Base-by-base conservation (phyloP, 306 rosid species). In the Pterocarpus santalinus region DNA sequence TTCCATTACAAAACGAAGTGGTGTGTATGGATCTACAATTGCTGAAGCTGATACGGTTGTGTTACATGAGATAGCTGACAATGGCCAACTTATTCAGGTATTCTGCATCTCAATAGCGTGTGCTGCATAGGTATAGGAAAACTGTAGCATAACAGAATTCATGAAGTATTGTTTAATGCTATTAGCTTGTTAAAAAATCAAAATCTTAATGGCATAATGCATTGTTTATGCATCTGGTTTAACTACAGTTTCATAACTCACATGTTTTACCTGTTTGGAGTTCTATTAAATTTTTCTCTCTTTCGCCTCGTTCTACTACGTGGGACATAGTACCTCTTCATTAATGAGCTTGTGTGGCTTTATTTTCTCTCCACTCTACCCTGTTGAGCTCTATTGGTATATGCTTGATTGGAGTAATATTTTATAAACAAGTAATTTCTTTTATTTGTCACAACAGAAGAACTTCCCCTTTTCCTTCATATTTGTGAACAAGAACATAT, bases 1-100 rank as follows among this genome's bases (percentile, higher is more conserved):
- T 61, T 95, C 98, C 7, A 36, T 87, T 60, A 95, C 99, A 34
- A 95, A 93, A 68, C 87, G 99, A 44, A 95, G 99, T 73, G 99
- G 99, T 52, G 97, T 93, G 14, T 95, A 95, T 85, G 99, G 99
- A 86, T 75, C 97, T 64, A 95, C 99, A 55, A 88, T 90, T 66
- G 75, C 96, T 43, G 89, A 93, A 84, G 97, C 97, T 13, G 88
- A 89, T 67, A 89, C 90, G 0, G 82, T 89, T 65, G 86, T 90
- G 46, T 79, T 87, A 14, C 94, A 93, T 83, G 88, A 91, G 81
- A 89, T 93, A 72, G 84, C 86, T 80, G 90, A 76, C 52, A 76
- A 80, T 53, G 97, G 91, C 82, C 97, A 89, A 80, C 82, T 95
- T 52, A 81, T 87, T 85, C 99, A 93, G 98, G 99, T 91, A 90